Evolutionary conservation across 331 rosid genomes (phyloP).

Genomic region (Rhamnella rubrinervis): DNA sequence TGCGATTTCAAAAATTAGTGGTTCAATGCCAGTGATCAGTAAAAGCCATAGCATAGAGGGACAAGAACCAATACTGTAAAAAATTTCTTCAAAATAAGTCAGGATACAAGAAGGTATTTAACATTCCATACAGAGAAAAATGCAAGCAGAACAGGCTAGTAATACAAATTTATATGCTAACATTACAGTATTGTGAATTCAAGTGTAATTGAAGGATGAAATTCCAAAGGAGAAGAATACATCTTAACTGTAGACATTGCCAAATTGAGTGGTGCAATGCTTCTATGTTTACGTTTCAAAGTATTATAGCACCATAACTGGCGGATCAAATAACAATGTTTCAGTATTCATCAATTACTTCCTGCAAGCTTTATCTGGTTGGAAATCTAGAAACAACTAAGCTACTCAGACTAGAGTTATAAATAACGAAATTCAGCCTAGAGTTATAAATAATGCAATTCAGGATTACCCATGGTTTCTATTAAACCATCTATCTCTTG

Average conservation of each 20-base stretch:
- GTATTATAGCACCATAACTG: too few species aligned
- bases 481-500: neutral
- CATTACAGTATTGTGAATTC: neutral
- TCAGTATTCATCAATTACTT: neutral
- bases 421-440: neutral
- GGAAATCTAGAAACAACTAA: neutral
- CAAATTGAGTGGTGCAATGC: too few species aligned
- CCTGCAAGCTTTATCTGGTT: neutral
- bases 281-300: too few species aligned
- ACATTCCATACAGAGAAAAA: neutral
- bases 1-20: conserved; percentile 39
- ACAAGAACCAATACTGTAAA: neutral
- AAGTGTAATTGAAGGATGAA: neutral
- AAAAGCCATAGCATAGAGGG: neutral
- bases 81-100: neutral
- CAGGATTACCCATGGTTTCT: neutral
- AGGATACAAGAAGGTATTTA: neutral
- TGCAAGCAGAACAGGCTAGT: neutral
- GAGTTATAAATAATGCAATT: neutral
- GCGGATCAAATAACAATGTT: too few species aligned
- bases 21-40: conserved; percentile 18
- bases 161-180: neutral
- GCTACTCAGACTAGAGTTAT: neutral
- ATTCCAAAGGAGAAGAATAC: too few species aligned
- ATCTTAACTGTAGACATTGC: too few species aligned